Base-by-base conservation (phyloP, 2,329 filamentous ascomycete genomes). In the Hymenoscyphus occultus region DNA sequence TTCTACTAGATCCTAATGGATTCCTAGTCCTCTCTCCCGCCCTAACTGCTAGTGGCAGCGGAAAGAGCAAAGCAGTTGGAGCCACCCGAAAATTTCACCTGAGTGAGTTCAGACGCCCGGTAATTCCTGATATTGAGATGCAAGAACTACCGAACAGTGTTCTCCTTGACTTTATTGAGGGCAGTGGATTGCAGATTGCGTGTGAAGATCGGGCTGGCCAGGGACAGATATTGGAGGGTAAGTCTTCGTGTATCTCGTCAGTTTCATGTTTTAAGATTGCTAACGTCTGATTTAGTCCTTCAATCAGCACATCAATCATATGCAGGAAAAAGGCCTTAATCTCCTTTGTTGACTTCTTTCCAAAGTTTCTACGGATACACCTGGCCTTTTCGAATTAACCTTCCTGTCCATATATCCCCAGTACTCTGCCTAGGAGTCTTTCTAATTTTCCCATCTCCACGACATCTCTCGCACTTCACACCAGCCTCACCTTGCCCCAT, bases 141-240 rank as follows among this genome's bases (percentile, higher is more conserved):
- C 91, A 97, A 78, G 95, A 99, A 79, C 82, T 99, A 61, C 93
- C 94, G 2, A 92, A 97, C 79, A 97, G 93, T 73, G 85, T 89
- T 3, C 81, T 85, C 7, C 77, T 88, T 57, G 84, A 88, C 70
- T 83, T 89, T 67, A 71, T 87, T 19, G 84, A 85, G 60, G 86
- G 86, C 54, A 84, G 86, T 2, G 85, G 83, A n/a, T 77, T 89
- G 64, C 86, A 89, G 73, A 77, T 89, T 71, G 86, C 86, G 28
- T 89, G 87, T 69, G 85, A 86, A 75, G 86, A 87, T 74, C 81
- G 86, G 63, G 77, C 80, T 32, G 84, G 85, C 13, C 86, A 89
- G 76, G 74, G 79, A 65, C 80, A 80, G 63, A 78, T 86, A 40
- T 74, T 89, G 62, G 77, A 80, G 62, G 70, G 75, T 76, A 70